phyloP scores from a whole-genome alignment of 148 eudicot species.

The Amaranthus hypochondriacus region DNA sequence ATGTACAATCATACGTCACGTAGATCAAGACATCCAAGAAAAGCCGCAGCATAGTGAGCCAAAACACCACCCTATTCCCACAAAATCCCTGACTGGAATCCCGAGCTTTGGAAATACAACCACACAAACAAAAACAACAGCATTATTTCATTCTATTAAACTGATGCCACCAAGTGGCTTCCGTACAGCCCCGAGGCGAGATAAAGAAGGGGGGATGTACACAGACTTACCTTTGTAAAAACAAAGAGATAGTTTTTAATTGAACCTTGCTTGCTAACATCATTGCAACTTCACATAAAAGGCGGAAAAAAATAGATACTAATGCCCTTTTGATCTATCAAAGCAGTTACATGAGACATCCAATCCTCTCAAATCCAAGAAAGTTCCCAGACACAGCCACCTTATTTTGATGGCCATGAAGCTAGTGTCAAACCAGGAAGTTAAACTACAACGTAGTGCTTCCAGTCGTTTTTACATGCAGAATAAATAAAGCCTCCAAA shows the following conservation, averaged over 20 bases:
- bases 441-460: background rate
- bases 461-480: background rate
- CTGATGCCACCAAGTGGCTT: no score
- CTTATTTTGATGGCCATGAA: background rate
- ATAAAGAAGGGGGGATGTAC: no score
- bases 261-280: no score
- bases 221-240: no score
- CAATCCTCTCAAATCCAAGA: background rate
- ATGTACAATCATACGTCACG: background rate
- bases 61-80: background rate
- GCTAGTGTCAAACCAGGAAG: background rate
- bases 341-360: background rate
- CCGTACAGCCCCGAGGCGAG: no score
- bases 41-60: slow-evolving; percentile 2
- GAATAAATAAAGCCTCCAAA: background rate
- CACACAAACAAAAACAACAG: background rate
- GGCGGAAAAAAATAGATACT: no score
- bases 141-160: no score
- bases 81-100: background rate
- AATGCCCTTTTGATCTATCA: background rate
- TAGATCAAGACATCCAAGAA: background rate
- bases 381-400: background rate
- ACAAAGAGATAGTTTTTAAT: no score
- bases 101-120: background rate
- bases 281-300: no score